Conservation (phyloP, 495 filamentous ascomycete species). For the Hypoxylon trugodes region DNA sequence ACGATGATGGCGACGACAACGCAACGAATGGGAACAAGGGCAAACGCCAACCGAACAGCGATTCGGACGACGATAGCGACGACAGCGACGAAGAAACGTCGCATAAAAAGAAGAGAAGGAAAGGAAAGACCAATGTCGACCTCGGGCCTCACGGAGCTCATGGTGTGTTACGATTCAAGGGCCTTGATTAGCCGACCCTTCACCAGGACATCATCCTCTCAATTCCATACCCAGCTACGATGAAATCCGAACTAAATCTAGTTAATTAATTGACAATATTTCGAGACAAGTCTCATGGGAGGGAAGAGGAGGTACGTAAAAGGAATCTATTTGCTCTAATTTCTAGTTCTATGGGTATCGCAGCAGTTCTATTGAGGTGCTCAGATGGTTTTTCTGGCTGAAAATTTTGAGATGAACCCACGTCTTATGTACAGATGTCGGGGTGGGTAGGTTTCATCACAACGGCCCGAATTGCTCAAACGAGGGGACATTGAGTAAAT, state of each 20-base stretch:
- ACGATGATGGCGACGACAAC: slow-evolving; percentile 53
- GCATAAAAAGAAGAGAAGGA: slow-evolving; percentile 53
- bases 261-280: no score
- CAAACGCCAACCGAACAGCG: slow-evolving; percentile 57
- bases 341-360: no score
- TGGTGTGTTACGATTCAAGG: slow-evolving; percentile 70
- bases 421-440: no score
- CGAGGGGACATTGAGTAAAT: no score
- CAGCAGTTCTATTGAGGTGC: no score
- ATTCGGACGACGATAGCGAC: slow-evolving; percentile 43
- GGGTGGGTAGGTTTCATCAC: no score
- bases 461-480: no score
- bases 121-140: slow-evolving; percentile 58
- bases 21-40: slow-evolving; percentile 44
- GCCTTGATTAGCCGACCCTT: slow-evolving; percentile 62
- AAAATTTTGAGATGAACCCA: no score
- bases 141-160: slow-evolving; percentile 61
- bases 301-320: no score
- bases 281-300: no score
- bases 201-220: background rate
- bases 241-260: background rate
- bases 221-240: slow-evolving; percentile 34
- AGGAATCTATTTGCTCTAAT: no score
- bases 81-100: slow-evolving; percentile 43
- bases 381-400: no score